Evolutionary conservation across 257 asterid genomes (phyloP).

Genomic region (Jacaranda mimosifolia): DNA sequence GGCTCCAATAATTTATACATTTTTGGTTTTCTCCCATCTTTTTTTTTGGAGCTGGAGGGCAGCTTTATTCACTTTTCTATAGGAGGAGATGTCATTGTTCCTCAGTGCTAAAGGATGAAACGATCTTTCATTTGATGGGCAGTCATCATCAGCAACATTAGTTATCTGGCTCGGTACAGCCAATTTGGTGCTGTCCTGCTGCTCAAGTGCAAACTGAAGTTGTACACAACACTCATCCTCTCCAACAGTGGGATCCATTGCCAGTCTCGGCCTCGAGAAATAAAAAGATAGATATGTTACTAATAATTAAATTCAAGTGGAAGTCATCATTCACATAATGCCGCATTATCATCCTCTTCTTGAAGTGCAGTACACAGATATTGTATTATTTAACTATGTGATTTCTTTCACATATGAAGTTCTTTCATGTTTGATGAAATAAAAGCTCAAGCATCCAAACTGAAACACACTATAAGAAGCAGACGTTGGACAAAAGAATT

Average conservation of each 20-base stretch:
- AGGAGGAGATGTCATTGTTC: slow-evolving; percentile 21
- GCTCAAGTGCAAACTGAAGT: slow-evolving; percentile 54
- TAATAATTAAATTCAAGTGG: too few species aligned
- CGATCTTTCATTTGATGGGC: slow-evolving; percentile 21
- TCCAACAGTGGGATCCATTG: slow-evolving; percentile 43
- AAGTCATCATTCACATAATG: too few species aligned
- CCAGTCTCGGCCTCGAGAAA: slow-evolving; percentile 39
- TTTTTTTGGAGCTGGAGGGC: slow-evolving; percentile 18
- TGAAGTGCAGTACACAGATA: too few species aligned
- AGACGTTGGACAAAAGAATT: too few species aligned
- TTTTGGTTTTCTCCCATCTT: slow-evolving; percentile 29
- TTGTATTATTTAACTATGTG: too few species aligned
- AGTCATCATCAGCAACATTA: slow-evolving; percentile 9
- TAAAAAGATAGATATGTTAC: too few species aligned
- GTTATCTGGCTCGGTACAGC: slow-evolving; percentile 9
- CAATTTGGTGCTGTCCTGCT: slow-evolving; percentile 42
- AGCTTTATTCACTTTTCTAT: background rate
- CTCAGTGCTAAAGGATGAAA: slow-evolving; percentile 15
- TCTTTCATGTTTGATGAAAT: too few species aligned
- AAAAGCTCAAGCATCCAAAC: too few species aligned
- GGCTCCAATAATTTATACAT: slow-evolving; percentile 26
- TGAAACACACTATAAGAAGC: too few species aligned
- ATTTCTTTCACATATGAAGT: too few species aligned
- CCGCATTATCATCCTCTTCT: too few species aligned
- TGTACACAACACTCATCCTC: slow-evolving; percentile 52